Base-by-base conservation (phyloP, 441 rosid species). In the Populus hybrid region DNA sequence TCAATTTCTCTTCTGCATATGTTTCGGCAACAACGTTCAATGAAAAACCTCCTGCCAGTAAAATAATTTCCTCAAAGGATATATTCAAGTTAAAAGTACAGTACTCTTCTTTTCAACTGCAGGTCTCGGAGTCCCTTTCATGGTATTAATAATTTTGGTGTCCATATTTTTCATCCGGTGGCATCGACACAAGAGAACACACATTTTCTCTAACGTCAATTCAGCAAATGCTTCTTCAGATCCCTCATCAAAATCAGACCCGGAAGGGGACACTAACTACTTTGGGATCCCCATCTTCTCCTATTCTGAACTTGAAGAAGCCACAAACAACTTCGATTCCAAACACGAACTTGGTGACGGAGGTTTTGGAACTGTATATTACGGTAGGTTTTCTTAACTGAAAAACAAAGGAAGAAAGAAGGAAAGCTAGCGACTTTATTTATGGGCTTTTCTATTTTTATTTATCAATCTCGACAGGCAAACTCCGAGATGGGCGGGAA, bases 311-410 rank as follows among this genome's bases (percentile, higher is more conserved):
- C 95, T 92, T 50, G 84, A 85, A 80, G 85, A 88, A 82, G 94
- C 94, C 14, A 88, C 98, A 35, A 69, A 87, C 80, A 78, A 87
- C 80, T 92, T 94, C 71, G 81, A 84, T 65, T 34, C 78, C 35
- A 81, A 84, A 2, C 84, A 81, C 34, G 88, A 88, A 77, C 86
- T 94, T 14, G 98, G 86, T 63, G 87, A 86, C 80, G 96, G 96
- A 71, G 98, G 97, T 63, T 94, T 85, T 40, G 98, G 97, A 68
- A 82, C 91, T n/a, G 97, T 92, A 1, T 91, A 88, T 79, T 79
- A 84, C 1, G 93, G 97, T 90, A 83, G 80, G 83, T 69, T 20
- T 1, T 9, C 10, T 65, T 3, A 70, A 61, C 35, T 26, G 24
- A 67, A 24, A 10, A 66, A 61, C 11, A 16, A 20, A 30, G 10